These are phyloP conservation scores for Daedalea quercina DNA, from an alignment of 768 basidiomycete species.

Conservation along the genomic window DNA sequence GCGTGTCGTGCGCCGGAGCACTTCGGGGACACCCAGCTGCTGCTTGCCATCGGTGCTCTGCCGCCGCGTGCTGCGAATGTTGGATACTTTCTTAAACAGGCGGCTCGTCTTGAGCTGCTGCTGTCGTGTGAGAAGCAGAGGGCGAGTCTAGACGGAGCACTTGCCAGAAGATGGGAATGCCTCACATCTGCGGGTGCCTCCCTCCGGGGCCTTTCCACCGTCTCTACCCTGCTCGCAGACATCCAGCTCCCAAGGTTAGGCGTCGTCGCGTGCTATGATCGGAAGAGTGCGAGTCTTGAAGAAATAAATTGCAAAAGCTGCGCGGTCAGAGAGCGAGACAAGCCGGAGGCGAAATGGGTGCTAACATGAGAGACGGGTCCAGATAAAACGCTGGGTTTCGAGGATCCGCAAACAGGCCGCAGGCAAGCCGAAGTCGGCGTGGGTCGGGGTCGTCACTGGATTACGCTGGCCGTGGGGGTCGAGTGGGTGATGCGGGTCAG, in stretches of 20 bases:
- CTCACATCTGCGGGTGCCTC: constrained; percentile 4
- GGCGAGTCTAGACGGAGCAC: neutral
- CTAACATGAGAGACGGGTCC: neutral
- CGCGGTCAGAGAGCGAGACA: neutral
- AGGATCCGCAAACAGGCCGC: neutral
- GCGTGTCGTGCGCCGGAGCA: constrained; percentile 10
- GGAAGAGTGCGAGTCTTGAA: too few relatives aligned
- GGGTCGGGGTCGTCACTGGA: neutral
- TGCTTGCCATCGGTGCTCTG: constrained; percentile 13
- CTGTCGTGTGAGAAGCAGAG: constrained; percentile 6
- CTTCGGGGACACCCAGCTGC: neutral
- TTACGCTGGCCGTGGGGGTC: neutral
- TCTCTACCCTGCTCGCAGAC: constrained; percentile 2
- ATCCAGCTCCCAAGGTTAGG: neutral
- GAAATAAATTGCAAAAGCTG: too few relatives aligned
- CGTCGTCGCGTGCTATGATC: neutral
- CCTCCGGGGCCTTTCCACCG: constrained; percentile 7
- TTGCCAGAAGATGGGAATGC: constrained; percentile 12
- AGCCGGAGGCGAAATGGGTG: neutral
- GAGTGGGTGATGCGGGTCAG: neutral
- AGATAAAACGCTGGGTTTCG: neutral
- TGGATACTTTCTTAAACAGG: constrained; percentile 22
- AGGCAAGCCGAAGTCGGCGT: neutral
- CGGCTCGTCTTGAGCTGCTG: constrained; percentile 19
- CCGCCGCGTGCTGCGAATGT: constrained; percentile 8